Percentiles rank a stretch among this genome's conserved stretches.
Evolutionary conservation across 768 basidiomycete genomes (phyloP).

Genomic region (Tylopilus cervinicoccineus): DNA sequence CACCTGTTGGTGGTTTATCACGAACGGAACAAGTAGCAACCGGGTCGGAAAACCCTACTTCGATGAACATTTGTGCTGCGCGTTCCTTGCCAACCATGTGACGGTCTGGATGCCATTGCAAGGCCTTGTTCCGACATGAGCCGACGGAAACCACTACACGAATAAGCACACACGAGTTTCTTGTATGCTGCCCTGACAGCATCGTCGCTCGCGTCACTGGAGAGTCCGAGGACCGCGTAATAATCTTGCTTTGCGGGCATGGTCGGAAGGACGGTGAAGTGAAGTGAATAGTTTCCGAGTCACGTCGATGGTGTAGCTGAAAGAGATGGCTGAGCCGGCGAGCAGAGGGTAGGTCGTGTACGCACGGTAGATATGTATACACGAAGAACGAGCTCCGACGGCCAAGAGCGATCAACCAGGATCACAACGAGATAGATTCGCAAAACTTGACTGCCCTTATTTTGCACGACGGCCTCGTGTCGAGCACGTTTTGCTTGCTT

Average conservation of each 20-base stretch:
- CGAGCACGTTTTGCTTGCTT: constrained; percentile 32
- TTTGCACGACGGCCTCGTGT: constrained; percentile 28
- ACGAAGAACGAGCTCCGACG: constrained; percentile 20
- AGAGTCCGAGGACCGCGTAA: constrained; percentile 45
- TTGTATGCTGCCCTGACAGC: constrained; percentile 61
- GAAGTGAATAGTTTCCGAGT: constrained; percentile 11
- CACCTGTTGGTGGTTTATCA: constrained; percentile 32
- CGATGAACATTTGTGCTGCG: constrained; percentile 53
- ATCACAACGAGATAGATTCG: constrained; percentile 20
- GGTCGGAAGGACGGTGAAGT: constrained; percentile 15
- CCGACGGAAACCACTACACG: constrained; percentile 21
- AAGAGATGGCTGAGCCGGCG: constrained; percentile 1
- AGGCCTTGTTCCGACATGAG: constrained; percentile 37
- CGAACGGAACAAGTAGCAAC: neutral
- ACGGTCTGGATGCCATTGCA: constrained; percentile 69
- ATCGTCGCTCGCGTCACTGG: constrained; percentile 42
- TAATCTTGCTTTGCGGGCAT: constrained; percentile 29
- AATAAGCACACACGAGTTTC: constrained; percentile 44
- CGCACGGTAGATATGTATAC: constrained; percentile 25
- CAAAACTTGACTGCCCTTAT: constrained; percentile 19
- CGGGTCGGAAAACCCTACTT: constrained; percentile 37
- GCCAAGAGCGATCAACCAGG: constrained; percentile 22
- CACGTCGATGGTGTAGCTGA: constrained; percentile 8
- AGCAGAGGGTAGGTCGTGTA: constrained; percentile 12
- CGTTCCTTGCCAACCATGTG: constrained; percentile 47